phyloP scores from a whole-genome alignment of 768 basidiomycete genomes.

The Basidioascus undulatus region DNA sequence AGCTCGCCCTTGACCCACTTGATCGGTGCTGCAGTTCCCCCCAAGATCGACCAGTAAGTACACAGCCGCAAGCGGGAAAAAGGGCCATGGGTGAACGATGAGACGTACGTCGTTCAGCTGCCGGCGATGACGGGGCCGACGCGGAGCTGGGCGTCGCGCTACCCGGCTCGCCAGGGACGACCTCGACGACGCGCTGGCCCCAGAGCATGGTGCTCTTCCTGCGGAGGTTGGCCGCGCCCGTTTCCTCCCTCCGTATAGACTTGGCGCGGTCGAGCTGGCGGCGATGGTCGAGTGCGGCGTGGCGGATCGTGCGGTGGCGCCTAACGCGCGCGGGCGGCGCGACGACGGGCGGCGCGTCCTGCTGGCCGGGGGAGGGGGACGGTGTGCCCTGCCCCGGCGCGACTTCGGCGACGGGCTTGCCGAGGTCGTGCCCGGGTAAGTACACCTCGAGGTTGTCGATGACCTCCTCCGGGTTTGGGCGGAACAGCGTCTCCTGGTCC shows the following conservation, averaged over 20 bases:
- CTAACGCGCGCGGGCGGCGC: conserved; percentile 23
- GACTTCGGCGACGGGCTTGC: conserved; percentile 81
- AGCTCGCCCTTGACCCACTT: conserved; percentile 97
- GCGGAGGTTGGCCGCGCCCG: conserved; percentile 30
- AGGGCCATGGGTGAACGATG: not conserved
- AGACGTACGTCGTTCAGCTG: conserved; percentile 37
- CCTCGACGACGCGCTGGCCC: conserved; percentile 81
- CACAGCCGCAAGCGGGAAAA: not conserved
- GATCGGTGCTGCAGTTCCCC: conserved; percentile 41
- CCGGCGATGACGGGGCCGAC: conserved; percentile 29
- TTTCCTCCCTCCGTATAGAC: conserved; percentile 62
- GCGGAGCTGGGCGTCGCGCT: conserved; percentile 27
- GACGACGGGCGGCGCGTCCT: conserved; percentile 4
- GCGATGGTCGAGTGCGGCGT: not conserved
- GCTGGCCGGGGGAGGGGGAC: conserved; percentile 15
- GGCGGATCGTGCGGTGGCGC: not conserved
- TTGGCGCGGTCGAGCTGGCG: conserved; percentile 39
- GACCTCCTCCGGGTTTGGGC: conserved; percentile 76
- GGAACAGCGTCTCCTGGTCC: conserved; percentile 62
- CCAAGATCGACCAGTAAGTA: not conserved
- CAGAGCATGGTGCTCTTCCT: conserved; percentile 85
- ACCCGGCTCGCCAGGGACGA: conserved; percentile 18
- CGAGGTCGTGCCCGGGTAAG: conserved; percentile 89
- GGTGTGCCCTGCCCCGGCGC: conserved; percentile 43
- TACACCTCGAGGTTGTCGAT: conserved; percentile 79